Base-by-base conservation (phyloP, 768 basidiomycete species). In the Russula lepida region DNA sequence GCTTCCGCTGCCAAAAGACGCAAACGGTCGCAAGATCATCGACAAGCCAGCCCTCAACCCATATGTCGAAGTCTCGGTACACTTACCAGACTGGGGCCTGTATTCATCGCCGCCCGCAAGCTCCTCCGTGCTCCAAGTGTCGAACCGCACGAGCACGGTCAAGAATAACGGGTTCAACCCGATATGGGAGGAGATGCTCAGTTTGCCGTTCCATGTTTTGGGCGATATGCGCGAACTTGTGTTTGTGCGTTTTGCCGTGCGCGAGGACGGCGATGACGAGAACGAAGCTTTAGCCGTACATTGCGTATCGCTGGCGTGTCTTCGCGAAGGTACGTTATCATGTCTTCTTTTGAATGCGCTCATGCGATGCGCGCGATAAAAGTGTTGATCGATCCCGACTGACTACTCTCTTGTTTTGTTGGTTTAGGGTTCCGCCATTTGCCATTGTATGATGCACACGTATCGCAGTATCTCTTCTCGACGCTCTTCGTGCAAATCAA, bases 151-250 rank as follows among this genome's bases (percentile, higher is more conserved):
- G 4, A 74, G 73, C 23, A 75, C 79, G 0, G 83, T 95, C 58
- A 84, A 82, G 73, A 87, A 91, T 71, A 95, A 95, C 69, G 92
- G 94, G 0, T 94, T 95, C 76, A 97, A 97, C 71, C 95, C 95
- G 0, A 74, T 83, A 1, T 98, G 94, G 90, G 79, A 91, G 64
- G 84, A 93, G 67, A 70, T 71, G 41, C 72, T 94, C 27, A 72
- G 74, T 21, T 71, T 95, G 23, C 84, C 85, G n/a, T 94, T 94
- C 68, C 82, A 84, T 53, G 85, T 86, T 66, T 78, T 87, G 30
- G 83, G 86, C 0, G 81, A 79, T 60, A 90, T 95, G 88, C 76
- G 75, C 61, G 90, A 94, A 32, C 77, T 98, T 28, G 81, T 92
- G 33, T 98, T 98, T 71, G 81, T 97, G 30, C 78, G 84, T 57